Base-by-base conservation (phyloP, 108 stramenopile genomes). In the Phaeodactylum tricornutum region DNA sequence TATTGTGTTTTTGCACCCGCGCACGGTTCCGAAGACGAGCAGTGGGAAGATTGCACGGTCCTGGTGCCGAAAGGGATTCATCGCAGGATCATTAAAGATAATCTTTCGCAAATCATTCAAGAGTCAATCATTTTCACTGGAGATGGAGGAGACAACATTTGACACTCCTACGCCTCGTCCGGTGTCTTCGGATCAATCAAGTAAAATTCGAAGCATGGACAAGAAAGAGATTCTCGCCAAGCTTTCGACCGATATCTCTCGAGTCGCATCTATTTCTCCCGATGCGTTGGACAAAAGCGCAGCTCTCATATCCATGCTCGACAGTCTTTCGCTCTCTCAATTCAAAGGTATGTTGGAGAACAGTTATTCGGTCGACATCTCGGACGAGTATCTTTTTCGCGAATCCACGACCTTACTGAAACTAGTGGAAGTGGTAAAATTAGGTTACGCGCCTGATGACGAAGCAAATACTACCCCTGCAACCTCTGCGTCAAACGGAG, bases 21-120 rank as follows among this genome's bases (percentile, higher is more conserved):
- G 82, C 39, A 94, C 91, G 0, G 75, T 98, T 7, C 94, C 94
- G 4, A 99, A 99, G 64, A 99, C 99, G 15, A 96, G 92, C 11
- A 94, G 92, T 41, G 99, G 99, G 6, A 99, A 99, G 57, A 98
- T 99, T 50, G 94, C 95, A 7, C 75, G 99, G 53, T 56, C 75
- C 2, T 93, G 94, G 91, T 93, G 95, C 48, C 66, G 67, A 27
- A 78, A 79, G 50, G 82, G 53, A n/a, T 89, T 75, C 42, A 28
- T 83, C 20, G 70, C 56, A 7, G 67, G 64, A 6, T 71, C 63
- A 12, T 64, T 93, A 20, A 41, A 78, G 29, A 65, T 74, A 19
- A 71, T 93, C 7, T 81, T 73, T 52, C 42, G 69, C 24, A 76
- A 72, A 42, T 61, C 72, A 23, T 81, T 65, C 43, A 66, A 33